Conservation (phyloP, 495 filamentous ascomycete species). For the Ramalina peruviana region DNA sequence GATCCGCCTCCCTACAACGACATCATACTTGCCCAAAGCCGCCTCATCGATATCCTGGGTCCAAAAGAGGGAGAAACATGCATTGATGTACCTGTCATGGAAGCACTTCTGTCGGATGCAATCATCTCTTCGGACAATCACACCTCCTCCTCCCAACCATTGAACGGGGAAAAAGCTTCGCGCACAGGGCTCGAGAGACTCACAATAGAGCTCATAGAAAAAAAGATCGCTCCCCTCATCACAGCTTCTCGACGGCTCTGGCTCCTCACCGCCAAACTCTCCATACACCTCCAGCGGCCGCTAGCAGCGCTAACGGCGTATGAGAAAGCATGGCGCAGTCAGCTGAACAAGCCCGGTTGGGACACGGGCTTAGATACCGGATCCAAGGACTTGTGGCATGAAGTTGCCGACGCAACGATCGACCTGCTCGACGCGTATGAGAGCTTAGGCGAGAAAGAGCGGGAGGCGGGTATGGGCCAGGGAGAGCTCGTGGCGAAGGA, state of each 20-base stretch:
- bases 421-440: slow-evolving; percentile 36
- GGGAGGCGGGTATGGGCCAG: slow-evolving; percentile 22
- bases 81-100: slow-evolving; percentile 60
- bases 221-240: slow-evolving; percentile 63
- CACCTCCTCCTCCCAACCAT: slow-evolving; percentile 19
- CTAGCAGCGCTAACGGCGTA: slow-evolving; percentile 60
- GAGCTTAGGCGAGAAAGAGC: slow-evolving; percentile 29
- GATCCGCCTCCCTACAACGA: slow-evolving; percentile 63
- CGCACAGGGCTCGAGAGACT: slow-evolving; percentile 26
- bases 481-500: slow-evolving; percentile 33
- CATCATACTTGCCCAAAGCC: slow-evolving; percentile 53
- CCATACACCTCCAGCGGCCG: slow-evolving; percentile 53
- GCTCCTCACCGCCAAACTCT: slow-evolving; percentile 55
- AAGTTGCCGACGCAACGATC: slow-evolving; percentile 35
- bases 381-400: slow-evolving; percentile 34
- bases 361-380: slow-evolving; percentile 24
- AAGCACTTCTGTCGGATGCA: slow-evolving; percentile 55
- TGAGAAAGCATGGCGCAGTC: slow-evolving; percentile 78
- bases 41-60: slow-evolving; percentile 62
- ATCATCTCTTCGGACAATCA: slow-evolving; percentile 22
- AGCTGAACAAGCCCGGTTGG: slow-evolving; percentile 29
- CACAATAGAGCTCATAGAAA: slow-evolving; percentile 60
- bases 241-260: slow-evolving; percentile 65
- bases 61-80: slow-evolving; percentile 55
- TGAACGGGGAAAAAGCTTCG: slow-evolving; percentile 7